Base-by-base conservation (phyloP, 495 filamentous ascomycete species). In the Penicillium cosmopolitanum region DNA sequence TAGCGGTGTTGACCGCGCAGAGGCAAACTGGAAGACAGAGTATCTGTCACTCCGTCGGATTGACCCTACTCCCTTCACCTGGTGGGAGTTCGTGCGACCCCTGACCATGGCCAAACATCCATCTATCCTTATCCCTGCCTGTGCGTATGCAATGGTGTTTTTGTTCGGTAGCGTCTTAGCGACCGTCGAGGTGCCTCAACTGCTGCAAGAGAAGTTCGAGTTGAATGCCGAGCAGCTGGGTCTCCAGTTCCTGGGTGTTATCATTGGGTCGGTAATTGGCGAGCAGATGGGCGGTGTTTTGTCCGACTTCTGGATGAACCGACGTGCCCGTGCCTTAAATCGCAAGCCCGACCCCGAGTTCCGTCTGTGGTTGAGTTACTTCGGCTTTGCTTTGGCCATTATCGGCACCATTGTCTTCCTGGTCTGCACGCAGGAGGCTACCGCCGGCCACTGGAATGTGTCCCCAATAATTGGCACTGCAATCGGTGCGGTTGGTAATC, bases 111-210 rank as follows among this genome's bases (percentile, higher is more conserved):
- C 71, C 34, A 55, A 57, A 10, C 69, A 73, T 44, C 72, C 76
- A 0, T 77, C 66, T 47, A 72, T 85, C 25, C 34, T 80, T 3
- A 74, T 85, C 50, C 81, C 83, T 9, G 61, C 81, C 2, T 58
- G 70, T n/a, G 75, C 82, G 5, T 83, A 85, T 61, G 60, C 75
- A 21, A 82, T 85, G 69, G 66, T 82, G 36, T 86, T 85, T 70
- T 57, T 73, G n/a, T 80, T 82, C 60, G 50, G 67, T 28, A 74
- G 56, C 50, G 73, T 84, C 31, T 61, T 84, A 28, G 50, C 77
- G 16, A 80, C 82, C 1, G 78, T 84, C 31, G 82, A 84, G 61
- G 72, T 84, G 10, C 83, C 83, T 2, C 74, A 83, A 42, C 62
- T 84, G 21, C 75, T 83, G 50, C 65, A 70, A n/a, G 57, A 66